Evolutionary conservation across 768 basidiomycete genomes (phyloP).

Genomic region (Clavaria fumosa): DNA sequence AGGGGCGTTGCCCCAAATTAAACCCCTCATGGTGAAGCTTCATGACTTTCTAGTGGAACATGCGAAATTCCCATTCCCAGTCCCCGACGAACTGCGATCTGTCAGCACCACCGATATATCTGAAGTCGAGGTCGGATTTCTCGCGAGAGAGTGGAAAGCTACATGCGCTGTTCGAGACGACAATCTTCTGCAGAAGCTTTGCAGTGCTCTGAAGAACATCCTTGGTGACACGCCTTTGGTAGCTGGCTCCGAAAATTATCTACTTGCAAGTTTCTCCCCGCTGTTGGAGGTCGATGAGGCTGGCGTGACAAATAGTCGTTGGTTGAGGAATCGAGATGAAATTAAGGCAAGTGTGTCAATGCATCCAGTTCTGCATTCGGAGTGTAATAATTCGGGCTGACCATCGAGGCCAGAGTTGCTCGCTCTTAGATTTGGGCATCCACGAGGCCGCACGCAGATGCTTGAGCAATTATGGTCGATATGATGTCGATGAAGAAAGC

Average conservation of each 20-base stretch:
- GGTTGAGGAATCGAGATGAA: slow-evolving; percentile 10
- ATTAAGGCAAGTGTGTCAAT: slow-evolving; percentile 7
- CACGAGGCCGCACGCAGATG: slow-evolving; percentile 4
- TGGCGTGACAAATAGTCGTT: slow-evolving; percentile 4
- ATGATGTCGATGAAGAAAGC: slow-evolving; percentile 5
- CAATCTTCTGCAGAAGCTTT: slow-evolving; percentile 8
- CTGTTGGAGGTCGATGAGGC: slow-evolving; percentile 3
- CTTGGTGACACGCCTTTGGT: slow-evolving; percentile 9
- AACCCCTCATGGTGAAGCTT: slow-evolving; percentile 3
- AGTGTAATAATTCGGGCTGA: slow-evolving; percentile 6
- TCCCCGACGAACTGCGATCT: slow-evolving; percentile 5
- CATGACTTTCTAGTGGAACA: slow-evolving; percentile 10
- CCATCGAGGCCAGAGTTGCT: slow-evolving; percentile 6
- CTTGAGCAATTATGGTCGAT: slow-evolving; percentile 7
- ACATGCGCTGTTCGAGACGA: slow-evolving; percentile 5
- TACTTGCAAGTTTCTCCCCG: slow-evolving; percentile 10
- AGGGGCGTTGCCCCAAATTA: too few relatives aligned
- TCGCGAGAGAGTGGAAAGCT: slow-evolving; percentile 6
- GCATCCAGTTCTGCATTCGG: background rate
- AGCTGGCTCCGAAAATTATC: slow-evolving; percentile 7
- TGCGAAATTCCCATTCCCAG: slow-evolving; percentile 10
- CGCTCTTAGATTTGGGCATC: slow-evolving; percentile 5
- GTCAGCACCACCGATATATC: slow-evolving; percentile 6
- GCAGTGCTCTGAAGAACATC: slow-evolving; percentile 9
- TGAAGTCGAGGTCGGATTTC: slow-evolving; percentile 7